Evolutionary conservation across 1,139 yeast genomes (phyloP), one percentile per base, ranked within the genome.

Genomic region (Geotrichum cucujoidarum): DNA sequence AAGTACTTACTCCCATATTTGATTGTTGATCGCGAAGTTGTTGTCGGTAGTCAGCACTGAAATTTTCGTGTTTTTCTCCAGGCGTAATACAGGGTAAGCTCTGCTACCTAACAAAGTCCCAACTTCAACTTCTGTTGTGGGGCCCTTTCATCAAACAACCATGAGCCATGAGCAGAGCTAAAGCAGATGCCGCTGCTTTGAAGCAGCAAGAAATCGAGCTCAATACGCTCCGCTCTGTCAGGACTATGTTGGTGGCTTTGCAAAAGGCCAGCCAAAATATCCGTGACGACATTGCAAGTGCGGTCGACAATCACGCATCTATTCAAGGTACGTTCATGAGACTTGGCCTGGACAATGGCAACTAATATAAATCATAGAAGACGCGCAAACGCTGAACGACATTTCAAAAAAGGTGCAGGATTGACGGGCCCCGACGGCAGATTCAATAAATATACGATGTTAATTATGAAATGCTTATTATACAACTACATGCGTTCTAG

Each of bases 251-350:
- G 20, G 58, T 56, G 40, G 52, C 59, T 11, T 52, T 60, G 5
- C 54, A 62, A 7, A 45, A 53, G 18, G 38, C 54, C 36, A 56
- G 60, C 1, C 57, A 49, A 32, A 53, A 52, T 21, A 49, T 61
- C 65, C 27, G 74, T 40, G 38, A 50, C 13, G 64, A 61, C 38
- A 35, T 61, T 8, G 50, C 51, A 36, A 49, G 49, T 16, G 55
- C 58, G 10, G 36, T 47, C 17, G 53, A 54, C 21, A 61, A 61
- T 49, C 57, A 56, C 35, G 45, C 47, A 35, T 38, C 55, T 3
- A 47, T 61, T 4, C 50, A 54, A 32, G 48, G 55, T 49, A 45
- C 36, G 50, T 31, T 14, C 14, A 13, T 16, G 6, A 21, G 14
- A 33, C 33, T 6, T 29, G 16, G 16, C 16, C 8, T 10, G 6